Base-by-base conservation (phyloP, 352 stramenopile species). In the Pythium guiyangense region DNA sequence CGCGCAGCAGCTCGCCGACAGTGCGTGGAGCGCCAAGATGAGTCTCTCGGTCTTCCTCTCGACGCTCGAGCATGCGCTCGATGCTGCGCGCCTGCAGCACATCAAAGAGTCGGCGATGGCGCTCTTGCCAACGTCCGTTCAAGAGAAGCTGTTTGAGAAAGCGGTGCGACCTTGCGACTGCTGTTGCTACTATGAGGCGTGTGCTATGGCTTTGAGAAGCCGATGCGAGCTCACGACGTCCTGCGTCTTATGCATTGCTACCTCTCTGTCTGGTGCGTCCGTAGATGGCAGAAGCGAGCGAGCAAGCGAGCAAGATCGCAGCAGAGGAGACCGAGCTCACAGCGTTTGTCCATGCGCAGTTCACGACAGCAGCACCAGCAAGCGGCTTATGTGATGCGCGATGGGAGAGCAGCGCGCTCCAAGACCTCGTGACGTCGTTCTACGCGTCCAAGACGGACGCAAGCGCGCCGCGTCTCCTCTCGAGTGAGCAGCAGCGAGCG, bases 81-180 rank as follows among this genome's bases (percentile, higher is more conserved):
- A 79, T 17, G 40, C 65, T 18, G 54, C 55, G 4, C 56, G 62
- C 37, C 69, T 71, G 50, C 69, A 79, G 34, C 52, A 69, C 29
- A 52, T 83, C 10, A 63, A 79, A 58, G 62, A 78, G 45, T 49
- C 79, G 10, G 70, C 67, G 25, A 55, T 84, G 27, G 61, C 52
- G 1, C 57, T 74, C 18, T 49, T 88, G 37, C 71, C 71, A 6
- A 59, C 78, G 45, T 71, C 70, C 14, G 45, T 62, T 1, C 77
- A 88, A 47, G 73, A 86, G 64, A 84, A 84, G 64, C 63, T 86
- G 27, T 85, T 74, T 59, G 39, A 55, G 2, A 83, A 82, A 59
- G 63, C 62, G 40, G 71, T 78, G 57, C 39, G 51, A 26, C 9
- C 15, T 6, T 27, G 12, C n/a, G 14, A 6, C 1, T 22, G 17